These are phyloP conservation scores for Daldinia caldariorum DNA, from an alignment of 495 filamentous ascomycete species.

Conservation along the genomic window DNA sequence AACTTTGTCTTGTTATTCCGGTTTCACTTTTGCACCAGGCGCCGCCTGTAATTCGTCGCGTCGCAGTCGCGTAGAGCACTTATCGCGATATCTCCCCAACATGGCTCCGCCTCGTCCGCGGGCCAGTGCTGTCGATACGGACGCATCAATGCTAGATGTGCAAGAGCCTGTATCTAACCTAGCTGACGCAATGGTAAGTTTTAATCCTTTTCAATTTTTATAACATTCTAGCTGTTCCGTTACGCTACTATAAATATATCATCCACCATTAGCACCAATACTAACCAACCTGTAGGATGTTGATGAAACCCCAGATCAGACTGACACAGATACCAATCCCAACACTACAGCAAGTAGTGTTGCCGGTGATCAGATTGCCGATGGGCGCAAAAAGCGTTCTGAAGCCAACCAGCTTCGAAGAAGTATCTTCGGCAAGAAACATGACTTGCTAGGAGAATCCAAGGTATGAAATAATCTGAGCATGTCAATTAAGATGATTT, in stretches of 20 bases:
- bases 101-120: slow-evolving; percentile 71
- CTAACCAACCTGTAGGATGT: slow-evolving; percentile 62
- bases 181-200: slow-evolving; percentile 60
- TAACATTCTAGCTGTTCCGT: slow-evolving; percentile 6
- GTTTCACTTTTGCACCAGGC: not conserved
- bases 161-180: slow-evolving; percentile 57
- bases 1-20: not conserved
- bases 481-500: slow-evolving; percentile 13
- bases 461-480: slow-evolving; percentile 68
- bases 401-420: slow-evolving; percentile 88
- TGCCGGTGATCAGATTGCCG: slow-evolving; percentile 72
- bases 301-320: slow-evolving; percentile 85
- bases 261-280: not conserved
- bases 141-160: slow-evolving; percentile 69
- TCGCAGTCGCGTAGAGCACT: slow-evolving; percentile 51
- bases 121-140: slow-evolving; percentile 59
- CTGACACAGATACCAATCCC: slow-evolving; percentile 91
- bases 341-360: slow-evolving; percentile 92
- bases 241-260: not conserved
- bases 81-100: slow-evolving; percentile 38
- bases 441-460: slow-evolving; percentile 84
- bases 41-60: slow-evolving; percentile 44
- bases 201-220: slow-evolving; percentile 1
- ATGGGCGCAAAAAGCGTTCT: slow-evolving; percentile 85
- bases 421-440: slow-evolving; percentile 93